A percentile compares a stretch with the other conserved stretches of the same genome.
These are phyloP conservation scores for Phytophthora europaea DNA, from an alignment of 352 stramenopile species.

Conservation along the genomic window DNA sequence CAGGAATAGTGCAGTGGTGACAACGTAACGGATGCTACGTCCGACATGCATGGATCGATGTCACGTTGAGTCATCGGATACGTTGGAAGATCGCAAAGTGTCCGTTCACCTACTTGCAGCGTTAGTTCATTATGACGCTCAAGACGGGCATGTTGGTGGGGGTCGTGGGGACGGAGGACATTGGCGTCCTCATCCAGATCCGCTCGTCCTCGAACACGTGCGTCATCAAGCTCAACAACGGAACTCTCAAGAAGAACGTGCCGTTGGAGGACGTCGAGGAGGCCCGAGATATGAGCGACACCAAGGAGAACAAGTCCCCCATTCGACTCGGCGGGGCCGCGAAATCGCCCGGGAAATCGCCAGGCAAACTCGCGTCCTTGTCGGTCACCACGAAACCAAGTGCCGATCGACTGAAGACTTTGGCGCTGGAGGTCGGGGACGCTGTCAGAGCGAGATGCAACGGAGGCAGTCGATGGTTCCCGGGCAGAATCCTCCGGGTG, in stretches of 20 bases:
- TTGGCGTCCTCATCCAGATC: conserved; percentile 74
- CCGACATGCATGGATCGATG: neutral
- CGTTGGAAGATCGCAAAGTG: conserved; percentile 11
- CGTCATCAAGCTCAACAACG: conserved; percentile 78
- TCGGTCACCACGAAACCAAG: conserved; percentile 12
- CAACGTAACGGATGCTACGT: conserved; percentile 25
- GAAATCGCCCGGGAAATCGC: conserved; percentile 17
- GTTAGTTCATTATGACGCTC: conserved; percentile 44
- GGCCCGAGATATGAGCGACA: conserved; percentile 47
- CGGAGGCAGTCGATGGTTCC: conserved; percentile 66
- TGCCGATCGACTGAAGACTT: conserved; percentile 19
- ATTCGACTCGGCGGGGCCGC: conserved; percentile 49
- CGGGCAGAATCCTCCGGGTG: conserved; percentile 66
- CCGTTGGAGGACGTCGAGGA: conserved; percentile 70
- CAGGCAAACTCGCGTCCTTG: conserved; percentile 33
- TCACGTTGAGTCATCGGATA: neutral
- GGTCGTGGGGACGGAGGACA: conserved; percentile 58
- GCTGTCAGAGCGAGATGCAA: conserved; percentile 67
- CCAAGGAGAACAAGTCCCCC: conserved; percentile 49
- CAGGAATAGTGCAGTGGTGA: conserved; percentile 23
- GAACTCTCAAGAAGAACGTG: conserved; percentile 74
- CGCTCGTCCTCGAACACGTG: conserved; percentile 67
- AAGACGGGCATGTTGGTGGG: conserved; percentile 70
- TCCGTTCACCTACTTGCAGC: conserved; percentile 2
- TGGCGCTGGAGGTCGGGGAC: conserved; percentile 25